Conservation (phyloP, 2,329 filamentous ascomycete species). For the Fusarium praegraminearum region DNA sequence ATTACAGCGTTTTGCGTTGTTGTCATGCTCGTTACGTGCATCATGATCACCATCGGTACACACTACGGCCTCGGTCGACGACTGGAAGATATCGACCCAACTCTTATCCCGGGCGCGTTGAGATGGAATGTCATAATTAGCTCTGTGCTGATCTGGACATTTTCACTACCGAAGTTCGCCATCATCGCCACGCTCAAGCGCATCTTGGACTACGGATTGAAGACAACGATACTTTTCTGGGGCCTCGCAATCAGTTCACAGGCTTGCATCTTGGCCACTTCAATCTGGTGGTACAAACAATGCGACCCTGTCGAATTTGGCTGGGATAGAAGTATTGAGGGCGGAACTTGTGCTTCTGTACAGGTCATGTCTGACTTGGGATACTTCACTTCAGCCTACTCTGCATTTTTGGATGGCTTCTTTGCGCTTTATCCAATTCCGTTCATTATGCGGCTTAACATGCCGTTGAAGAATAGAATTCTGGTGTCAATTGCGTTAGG, state of each 20-base stretch:
- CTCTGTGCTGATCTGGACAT: conserved; percentile 45
- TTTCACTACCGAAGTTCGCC: conserved; percentile 47
- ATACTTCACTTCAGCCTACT: conserved; percentile 46
- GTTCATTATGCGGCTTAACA: conserved; percentile 47
- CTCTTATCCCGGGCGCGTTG: conserved; percentile 28
- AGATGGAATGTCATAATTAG: conserved; percentile 47
- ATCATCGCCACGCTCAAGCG: conserved; percentile 47
- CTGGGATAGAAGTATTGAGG: conserved; percentile 41
- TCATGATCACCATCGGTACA: conserved; percentile 41
- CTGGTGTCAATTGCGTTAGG: conserved; percentile 43
- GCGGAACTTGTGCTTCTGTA: conserved; percentile 36
- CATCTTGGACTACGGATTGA: conserved; percentile 45
- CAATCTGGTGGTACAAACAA: conserved; percentile 46
- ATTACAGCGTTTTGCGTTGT: conserved; percentile 41
- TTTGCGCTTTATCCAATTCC: conserved; percentile 46
- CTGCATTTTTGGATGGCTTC: conserved; percentile 46
- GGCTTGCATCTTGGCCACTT: conserved; percentile 42
- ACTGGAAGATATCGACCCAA: background rate
- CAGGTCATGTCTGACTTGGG: conserved; percentile 41
- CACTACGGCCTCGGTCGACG: conserved; percentile 43
- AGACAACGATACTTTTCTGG: conserved; percentile 45
- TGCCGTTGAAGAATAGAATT: conserved; percentile 43
- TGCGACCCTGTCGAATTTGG: conserved; percentile 42
- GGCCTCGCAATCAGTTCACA: conserved; percentile 41
- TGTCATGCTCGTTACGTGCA: conserved; percentile 41